phyloP scores from a whole-genome alignment of 2,329 filamentous ascomycete genomes.

The Dothistroma septosporum region DNA sequence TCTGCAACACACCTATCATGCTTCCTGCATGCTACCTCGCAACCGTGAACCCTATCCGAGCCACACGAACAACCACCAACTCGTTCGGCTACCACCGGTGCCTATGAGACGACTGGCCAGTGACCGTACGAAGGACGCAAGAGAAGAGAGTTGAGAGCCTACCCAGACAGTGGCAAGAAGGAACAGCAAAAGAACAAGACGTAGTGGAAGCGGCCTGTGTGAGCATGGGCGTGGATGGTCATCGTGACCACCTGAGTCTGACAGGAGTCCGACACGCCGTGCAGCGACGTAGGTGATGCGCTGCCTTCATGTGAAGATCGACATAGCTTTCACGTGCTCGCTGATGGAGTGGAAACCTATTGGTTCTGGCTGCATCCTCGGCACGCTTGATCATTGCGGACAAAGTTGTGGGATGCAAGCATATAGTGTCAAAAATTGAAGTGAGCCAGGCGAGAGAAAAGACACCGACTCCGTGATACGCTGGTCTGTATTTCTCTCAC shows the following conservation, averaged over 20 bases:
- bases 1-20: constrained; percentile 17
- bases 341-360: background rate
- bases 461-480: background rate
- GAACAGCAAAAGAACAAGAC: background rate
- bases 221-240: background rate
- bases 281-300: background rate
- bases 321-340: background rate
- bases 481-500: background rate
- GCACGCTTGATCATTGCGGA: background rate
- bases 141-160: background rate
- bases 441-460: background rate
- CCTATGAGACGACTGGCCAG: background rate
- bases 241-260: constrained; percentile 5
- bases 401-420: background rate
- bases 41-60: background rate
- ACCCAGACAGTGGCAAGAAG: background rate
- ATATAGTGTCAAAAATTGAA: background rate
- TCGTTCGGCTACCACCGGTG: background rate
- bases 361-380: background rate
- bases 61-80: background rate
- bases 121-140: background rate
- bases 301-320: constrained; percentile 6
- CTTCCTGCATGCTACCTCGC: background rate
- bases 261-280: background rate
- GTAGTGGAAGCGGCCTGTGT: background rate